Evolutionary conservation across 352 stramenopile genomes (phyloP).

Genomic region (Pythium aphanidermatum): DNA sequence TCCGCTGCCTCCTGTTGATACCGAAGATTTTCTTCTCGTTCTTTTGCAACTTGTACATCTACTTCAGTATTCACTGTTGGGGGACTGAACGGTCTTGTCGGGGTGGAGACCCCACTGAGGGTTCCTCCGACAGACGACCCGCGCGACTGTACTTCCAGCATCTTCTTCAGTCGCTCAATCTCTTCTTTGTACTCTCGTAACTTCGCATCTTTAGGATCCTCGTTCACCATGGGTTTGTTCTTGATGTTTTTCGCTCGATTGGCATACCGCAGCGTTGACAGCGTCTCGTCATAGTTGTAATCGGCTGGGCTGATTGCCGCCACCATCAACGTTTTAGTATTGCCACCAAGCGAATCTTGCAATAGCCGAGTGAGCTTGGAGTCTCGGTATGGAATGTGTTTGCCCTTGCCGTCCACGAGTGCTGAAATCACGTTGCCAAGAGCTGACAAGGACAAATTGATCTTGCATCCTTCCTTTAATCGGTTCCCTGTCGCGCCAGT

Average conservation of each 20-base stretch:
- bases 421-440: conserved; percentile 84
- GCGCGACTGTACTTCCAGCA: conserved; percentile 63
- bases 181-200: conserved; percentile 88
- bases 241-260: conserved; percentile 97
- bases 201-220: conserved; percentile 92
- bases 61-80: background rate
- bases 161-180: conserved; percentile 81
- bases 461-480: conserved; percentile 85
- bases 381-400: conserved; percentile 89
- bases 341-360: conserved; percentile 91
- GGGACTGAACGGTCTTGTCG: conserved; percentile 21
- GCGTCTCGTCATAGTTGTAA: conserved; percentile 94
- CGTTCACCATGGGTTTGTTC: conserved; percentile 95
- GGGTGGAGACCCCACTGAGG: conserved; percentile 37
- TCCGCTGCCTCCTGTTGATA: conserved; percentile 57
- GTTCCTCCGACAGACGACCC: conserved; percentile 20
- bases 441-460: conserved; percentile 75
- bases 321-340: conserved; percentile 96
- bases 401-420: conserved; percentile 79
- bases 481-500: conserved; percentile 73
- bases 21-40: conserved; percentile 59
- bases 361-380: conserved; percentile 90
- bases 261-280: conserved; percentile 95
- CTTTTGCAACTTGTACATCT: conserved; percentile 22
- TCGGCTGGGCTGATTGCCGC: conserved; percentile 93